Conservation (phyloP, 1,139 yeast species). For the Pneumocystis carinii region DNA sequence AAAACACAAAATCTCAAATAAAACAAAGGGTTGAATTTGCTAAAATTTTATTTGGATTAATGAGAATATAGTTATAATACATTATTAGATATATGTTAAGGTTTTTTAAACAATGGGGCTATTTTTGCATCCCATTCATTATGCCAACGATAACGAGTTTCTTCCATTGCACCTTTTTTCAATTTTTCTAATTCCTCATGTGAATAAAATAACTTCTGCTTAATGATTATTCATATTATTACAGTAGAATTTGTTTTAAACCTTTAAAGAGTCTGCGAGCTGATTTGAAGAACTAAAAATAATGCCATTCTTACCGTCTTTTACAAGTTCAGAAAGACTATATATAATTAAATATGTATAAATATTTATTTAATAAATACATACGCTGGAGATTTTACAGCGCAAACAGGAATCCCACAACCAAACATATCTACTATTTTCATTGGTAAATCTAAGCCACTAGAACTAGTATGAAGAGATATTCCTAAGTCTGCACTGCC, state of each 20-base stretch:
- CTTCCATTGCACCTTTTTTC: conserved; percentile 53
- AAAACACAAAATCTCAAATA: background rate
- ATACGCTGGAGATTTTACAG: conserved; percentile 62
- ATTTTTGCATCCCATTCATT: conserved; percentile 44
- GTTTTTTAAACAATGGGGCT: background rate
- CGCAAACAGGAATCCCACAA: conserved; percentile 81
- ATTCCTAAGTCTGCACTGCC: conserved; percentile 76
- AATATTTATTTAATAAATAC: conserved; percentile 29
- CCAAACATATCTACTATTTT: conserved; percentile 94
- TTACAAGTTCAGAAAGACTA: conserved; percentile 15
- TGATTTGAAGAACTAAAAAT: conserved; percentile 22
- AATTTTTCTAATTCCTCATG: conserved; percentile 24
- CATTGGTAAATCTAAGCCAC: conserved; percentile 95
- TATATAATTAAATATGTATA: background rate
- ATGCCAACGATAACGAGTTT: conserved; percentile 59
- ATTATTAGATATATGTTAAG: background rate
- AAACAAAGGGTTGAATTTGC: background rate
- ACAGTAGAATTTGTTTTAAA: conserved; percentile 15
- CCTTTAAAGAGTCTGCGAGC: conserved; percentile 19
- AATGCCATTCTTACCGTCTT: conserved; percentile 27
- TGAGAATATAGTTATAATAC: background rate
- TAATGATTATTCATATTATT: conserved; percentile 35
- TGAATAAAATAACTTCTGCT: conserved; percentile 14
- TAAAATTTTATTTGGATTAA: background rate
- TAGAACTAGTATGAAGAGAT: conserved; percentile 78